Base-by-base conservation (phyloP, 2,329 filamentous ascomycete species). In the Xylaria polymorpha region DNA sequence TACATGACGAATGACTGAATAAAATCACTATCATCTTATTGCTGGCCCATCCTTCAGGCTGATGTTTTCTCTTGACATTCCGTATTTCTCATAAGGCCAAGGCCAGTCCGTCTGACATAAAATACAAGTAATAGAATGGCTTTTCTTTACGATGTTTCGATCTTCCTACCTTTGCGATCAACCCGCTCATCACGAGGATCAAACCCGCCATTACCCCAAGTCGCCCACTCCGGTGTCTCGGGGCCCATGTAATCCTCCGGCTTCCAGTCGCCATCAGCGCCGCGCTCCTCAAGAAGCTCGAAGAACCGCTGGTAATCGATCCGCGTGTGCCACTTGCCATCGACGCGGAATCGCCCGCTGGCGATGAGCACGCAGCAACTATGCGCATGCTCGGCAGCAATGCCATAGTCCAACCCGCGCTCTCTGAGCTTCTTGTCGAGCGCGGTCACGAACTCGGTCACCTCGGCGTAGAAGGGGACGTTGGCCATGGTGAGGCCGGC, bases 401-500 rank as follows among this genome's bases (percentile, higher is more conserved):
- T 95, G 20, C 95, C 95, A 76, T 98, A 98, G 1, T 85, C 85
- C 7, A 98, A 84, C 0, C 93, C 93, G 48, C 93, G 86, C 60
- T 85, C 85, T 44, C 85, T 83, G 14, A 98, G 84, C 69, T 92
- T 90, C 41, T 83, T 82, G 71, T 94, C 89, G 0, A 98, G 86
- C 0, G 91, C 90, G 46, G 87, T 86, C 10, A 97, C 94, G 77
- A 98, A 98, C 2, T 90, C 89, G 43, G 88, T 88, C 2, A 98
- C 92, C 81, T 98, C 95, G 79, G 92, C 91, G 82, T 98, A 98
- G 78, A 97, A 98, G 0, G 95, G 95, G 10, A 98, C 96, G 77
- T 98, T 98, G 76, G 93, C 89, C 95, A 98, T 98, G n/a, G 90
- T 96, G 56, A 98, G 85, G 0, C 95, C 95, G 0, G 94, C 94